These are phyloP conservation scores for Debaryomycetaceae sp. DNA, from an alignment of 1,139 yeast species.

Conservation along the genomic window DNA sequence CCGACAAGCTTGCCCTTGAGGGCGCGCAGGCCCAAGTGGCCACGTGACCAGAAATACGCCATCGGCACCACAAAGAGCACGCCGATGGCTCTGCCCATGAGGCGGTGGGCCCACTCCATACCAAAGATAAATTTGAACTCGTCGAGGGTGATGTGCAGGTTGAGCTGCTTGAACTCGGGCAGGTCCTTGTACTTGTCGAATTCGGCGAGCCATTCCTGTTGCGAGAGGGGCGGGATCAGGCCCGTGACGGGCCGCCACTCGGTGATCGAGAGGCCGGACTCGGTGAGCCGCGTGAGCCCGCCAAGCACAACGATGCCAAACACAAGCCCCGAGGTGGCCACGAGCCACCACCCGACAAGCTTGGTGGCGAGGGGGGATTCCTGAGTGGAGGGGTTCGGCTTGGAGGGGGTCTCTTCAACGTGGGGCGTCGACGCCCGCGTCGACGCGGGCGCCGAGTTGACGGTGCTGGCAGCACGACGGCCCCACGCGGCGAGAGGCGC, in stretches of 20 bases:
- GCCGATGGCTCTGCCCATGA: slow-evolving; percentile 91
- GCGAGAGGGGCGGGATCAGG: slow-evolving; percentile 76
- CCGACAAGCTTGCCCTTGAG: slow-evolving; percentile 68
- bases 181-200: slow-evolving; percentile 76
- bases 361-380: slow-evolving; percentile 31
- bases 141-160: slow-evolving; percentile 84
- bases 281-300: slow-evolving; percentile 91
- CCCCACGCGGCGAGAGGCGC: neutral
- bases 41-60: slow-evolving; percentile 65
- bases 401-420: slow-evolving; percentile 1
- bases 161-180: slow-evolving; percentile 87
- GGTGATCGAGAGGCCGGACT: slow-evolving; percentile 91
- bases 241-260: slow-evolving; percentile 99
- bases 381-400: slow-evolving; percentile 3
- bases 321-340: slow-evolving; percentile 86
- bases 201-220: slow-evolving; percentile 81
- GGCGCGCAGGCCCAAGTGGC: slow-evolving; percentile 56
- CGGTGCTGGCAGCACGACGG: neutral
- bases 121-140: slow-evolving; percentile 92
- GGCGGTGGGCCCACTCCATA: slow-evolving; percentile 98
- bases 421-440: too few species aligned
- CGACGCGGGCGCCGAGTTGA: neutral
- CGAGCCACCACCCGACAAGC: slow-evolving; percentile 79
- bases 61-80: slow-evolving; percentile 81
- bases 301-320: slow-evolving; percentile 97